These are phyloP conservation scores for Talaromyces sp. DNA, from an alignment of 2,329 filamentous ascomycete genomes.

Conservation along the genomic window DNA sequence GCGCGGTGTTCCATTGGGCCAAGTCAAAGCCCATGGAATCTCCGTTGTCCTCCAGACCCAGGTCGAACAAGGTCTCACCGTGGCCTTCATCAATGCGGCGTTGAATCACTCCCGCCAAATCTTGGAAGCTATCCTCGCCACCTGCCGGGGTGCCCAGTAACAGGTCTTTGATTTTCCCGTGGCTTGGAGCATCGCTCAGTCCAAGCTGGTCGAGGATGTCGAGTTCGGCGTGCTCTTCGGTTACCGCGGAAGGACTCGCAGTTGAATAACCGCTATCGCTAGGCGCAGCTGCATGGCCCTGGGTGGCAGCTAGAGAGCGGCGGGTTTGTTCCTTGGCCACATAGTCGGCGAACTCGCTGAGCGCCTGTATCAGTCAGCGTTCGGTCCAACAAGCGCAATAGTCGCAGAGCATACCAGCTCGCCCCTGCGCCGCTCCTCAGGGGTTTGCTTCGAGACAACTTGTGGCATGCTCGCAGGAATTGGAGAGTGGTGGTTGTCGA, in stretches of 20 bases:
- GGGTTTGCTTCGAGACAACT: constrained; percentile 53
- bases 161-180: constrained; percentile 66
- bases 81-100: constrained; percentile 73
- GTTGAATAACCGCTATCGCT: constrained; percentile 40
- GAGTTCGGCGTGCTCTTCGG: constrained; percentile 77
- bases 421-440: constrained; percentile 77
- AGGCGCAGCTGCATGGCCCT: constrained; percentile 25
- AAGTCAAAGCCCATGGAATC: constrained; percentile 73
- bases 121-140: constrained; percentile 54
- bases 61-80: constrained; percentile 84
- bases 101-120: constrained; percentile 61
- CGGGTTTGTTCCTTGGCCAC: constrained; percentile 84
- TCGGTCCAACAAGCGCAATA: neutral
- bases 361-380: constrained; percentile 48
- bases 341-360: constrained; percentile 96
- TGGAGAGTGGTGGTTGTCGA: neutral
- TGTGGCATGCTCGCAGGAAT: constrained; percentile 27
- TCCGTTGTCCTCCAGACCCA: constrained; percentile 85
- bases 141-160: constrained; percentile 53
- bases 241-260: constrained; percentile 24
- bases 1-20: constrained; percentile 69
- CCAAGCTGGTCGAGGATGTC: constrained; percentile 79
- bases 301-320: constrained; percentile 31
- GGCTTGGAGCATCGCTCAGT: constrained; percentile 62
- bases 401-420: constrained; percentile 64